Conservation (phyloP, 2,329 filamentous ascomycete species). For the Colletotrichum lupini region DNA sequence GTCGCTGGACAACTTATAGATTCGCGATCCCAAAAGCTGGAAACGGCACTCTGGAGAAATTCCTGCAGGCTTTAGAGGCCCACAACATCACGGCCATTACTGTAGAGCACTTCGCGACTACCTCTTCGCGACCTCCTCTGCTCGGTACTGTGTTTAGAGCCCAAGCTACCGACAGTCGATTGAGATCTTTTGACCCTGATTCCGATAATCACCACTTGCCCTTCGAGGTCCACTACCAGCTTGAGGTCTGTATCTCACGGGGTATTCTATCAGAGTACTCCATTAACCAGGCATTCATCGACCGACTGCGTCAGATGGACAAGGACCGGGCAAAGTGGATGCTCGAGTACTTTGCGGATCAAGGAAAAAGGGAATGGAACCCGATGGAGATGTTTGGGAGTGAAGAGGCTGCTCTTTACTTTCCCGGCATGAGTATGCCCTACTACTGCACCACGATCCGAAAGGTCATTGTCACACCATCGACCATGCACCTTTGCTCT, state of each 20-base stretch:
- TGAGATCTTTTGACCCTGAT: not conserved
- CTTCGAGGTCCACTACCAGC: conserved; percentile 85
- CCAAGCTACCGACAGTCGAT: not conserved
- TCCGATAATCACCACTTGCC: conserved; percentile 52
- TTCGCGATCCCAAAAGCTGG: conserved; percentile 51
- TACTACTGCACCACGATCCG: conserved; percentile 80
- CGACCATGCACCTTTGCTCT: conserved; percentile 80
- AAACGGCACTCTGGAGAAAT: conserved; percentile 47
- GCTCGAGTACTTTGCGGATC: conserved; percentile 79
- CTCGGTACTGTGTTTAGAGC: not conserved
- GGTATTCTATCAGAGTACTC: conserved; percentile 81
- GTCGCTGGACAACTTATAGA: conserved; percentile 67
- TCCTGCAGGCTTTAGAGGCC: conserved; percentile 71
- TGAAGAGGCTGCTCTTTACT: conserved; percentile 58
- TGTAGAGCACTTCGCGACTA: conserved; percentile 54
- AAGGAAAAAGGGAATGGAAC: conserved; percentile 70
- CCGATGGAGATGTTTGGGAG: conserved; percentile 79
- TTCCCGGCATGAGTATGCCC: conserved; percentile 66
- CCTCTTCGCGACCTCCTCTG: conserved; percentile 31
- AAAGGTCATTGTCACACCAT: conserved; percentile 85
- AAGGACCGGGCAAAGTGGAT: conserved; percentile 68
- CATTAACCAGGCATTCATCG: conserved; percentile 75
- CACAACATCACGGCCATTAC: conserved; percentile 73
- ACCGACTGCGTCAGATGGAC: conserved; percentile 61
- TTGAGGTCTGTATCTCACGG: conserved; percentile 92